A percentile compares a stretch with the other conserved stretches of the same genome.
phyloP scores from a whole-genome alignment of 73 alveolate species.

The Uronychia setigera region DNA sequence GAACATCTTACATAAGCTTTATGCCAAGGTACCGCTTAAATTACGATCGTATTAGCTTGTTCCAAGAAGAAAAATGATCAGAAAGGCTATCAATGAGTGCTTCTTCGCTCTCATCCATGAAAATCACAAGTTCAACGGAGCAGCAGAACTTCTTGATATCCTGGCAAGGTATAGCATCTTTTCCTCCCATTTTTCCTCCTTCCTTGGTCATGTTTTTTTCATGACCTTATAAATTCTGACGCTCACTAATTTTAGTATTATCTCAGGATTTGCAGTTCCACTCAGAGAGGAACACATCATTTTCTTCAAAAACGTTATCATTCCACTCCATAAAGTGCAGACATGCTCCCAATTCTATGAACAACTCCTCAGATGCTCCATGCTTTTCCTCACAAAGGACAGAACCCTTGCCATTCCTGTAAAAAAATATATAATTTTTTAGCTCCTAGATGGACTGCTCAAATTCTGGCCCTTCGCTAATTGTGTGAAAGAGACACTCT shows the following conservation, averaged over 20 bases:
- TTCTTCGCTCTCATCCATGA: conserved; percentile 88
- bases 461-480: conserved; percentile 96
- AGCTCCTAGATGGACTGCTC: conserved; percentile 83
- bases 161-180: conserved; percentile 60
- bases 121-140: conserved; percentile 91
- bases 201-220: too few relatives aligned
- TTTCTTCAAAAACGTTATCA: conserved; percentile 87
- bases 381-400: conserved; percentile 86
- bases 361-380: conserved; percentile 88
- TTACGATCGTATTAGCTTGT: conserved; percentile 34
- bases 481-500: conserved; percentile 93
- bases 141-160: conserved; percentile 90
- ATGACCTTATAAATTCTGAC: too few relatives aligned
- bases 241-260: conserved; percentile 58
- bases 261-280: conserved; percentile 95
- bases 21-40: conserved; percentile 65
- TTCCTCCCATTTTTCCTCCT: too few relatives aligned
- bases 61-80: conserved; percentile 85
- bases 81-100: conserved; percentile 91
- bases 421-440: too few relatives aligned
- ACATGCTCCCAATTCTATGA: conserved; percentile 91
- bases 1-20: conserved; percentile 85
- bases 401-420: conserved; percentile 70
- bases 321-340: conserved; percentile 92
- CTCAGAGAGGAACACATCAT: conserved; percentile 91